Percentiles rank a stretch among this genome's conserved stretches.
phyloP scores from a whole-genome alignment of 257 asterid species.

The Echites panduratus region DNA sequence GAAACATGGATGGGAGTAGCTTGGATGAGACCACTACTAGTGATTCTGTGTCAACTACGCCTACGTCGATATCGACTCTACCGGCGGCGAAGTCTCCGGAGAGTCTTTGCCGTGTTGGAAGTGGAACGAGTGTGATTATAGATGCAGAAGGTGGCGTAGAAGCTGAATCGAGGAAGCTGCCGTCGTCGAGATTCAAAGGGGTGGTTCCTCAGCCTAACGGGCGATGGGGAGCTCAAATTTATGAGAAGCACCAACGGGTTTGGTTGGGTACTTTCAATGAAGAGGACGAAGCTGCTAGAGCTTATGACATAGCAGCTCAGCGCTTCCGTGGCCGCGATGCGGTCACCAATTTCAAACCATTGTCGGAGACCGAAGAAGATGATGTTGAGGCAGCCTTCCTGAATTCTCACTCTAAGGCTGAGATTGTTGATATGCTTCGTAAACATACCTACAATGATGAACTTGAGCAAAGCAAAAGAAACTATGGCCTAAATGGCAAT shows the following conservation, averaged over 20 bases:
- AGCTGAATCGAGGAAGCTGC: slow-evolving; percentile 78
- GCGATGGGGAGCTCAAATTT: slow-evolving; percentile 95
- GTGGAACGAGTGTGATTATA: slow-evolving; percentile 53
- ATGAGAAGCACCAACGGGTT: slow-evolving; percentile 81
- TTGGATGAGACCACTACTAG: slow-evolving; percentile 57
- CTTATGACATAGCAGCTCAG: slow-evolving; percentile 84
- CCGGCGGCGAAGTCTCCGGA: slow-evolving; percentile 36
- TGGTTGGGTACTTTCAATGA: slow-evolving; percentile 87
- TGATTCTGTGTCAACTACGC: slow-evolving; percentile 36
- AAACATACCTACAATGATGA: slow-evolving; percentile 82
- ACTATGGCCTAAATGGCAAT: slow-evolving; percentile 18
- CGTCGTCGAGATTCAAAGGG: slow-evolving; percentile 84
- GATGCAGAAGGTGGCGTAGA: slow-evolving; percentile 59
- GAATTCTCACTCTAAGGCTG: slow-evolving; percentile 60
- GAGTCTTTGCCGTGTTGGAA: slow-evolving; percentile 50
- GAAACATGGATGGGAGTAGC: slow-evolving; percentile 59
- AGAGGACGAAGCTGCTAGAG: slow-evolving; percentile 74
- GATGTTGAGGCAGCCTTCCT: slow-evolving; percentile 48
- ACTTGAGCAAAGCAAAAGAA: slow-evolving; percentile 54
- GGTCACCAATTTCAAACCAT: slow-evolving; percentile 65
- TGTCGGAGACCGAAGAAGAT: slow-evolving; percentile 29
- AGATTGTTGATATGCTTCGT: slow-evolving; percentile 82
- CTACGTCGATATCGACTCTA: slow-evolving; percentile 17
- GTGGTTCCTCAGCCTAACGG: slow-evolving; percentile 98
- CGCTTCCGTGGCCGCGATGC: slow-evolving; percentile 95